Evolutionary conservation across 768 basidiomycete genomes (phyloP).

Genomic region (Gelatoporia subvermispora): DNA sequence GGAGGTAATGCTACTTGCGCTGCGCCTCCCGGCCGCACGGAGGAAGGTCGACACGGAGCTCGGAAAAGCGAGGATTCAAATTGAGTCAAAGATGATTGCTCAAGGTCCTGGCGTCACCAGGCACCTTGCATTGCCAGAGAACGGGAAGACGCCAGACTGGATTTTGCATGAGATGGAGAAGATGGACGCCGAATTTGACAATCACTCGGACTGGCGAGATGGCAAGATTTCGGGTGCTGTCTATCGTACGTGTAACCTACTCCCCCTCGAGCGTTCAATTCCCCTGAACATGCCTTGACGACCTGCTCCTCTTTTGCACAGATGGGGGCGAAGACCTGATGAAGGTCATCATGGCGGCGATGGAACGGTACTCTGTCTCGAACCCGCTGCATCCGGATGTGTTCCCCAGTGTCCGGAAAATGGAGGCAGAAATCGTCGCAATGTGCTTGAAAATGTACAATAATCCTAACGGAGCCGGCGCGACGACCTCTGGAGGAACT

Average conservation of each 20-base stretch:
- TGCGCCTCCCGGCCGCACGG: slow-evolving; percentile 58
- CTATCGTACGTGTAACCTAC: slow-evolving; percentile 54
- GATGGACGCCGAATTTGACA: slow-evolving; percentile 61
- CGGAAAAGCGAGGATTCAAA: slow-evolving; percentile 55
- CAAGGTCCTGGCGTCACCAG: slow-evolving; percentile 57
- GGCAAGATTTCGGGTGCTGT: slow-evolving; percentile 84
- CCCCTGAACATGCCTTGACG: neutral
- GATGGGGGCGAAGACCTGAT: slow-evolving; percentile 83
- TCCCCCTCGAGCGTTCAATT: neutral
- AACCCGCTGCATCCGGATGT: slow-evolving; percentile 93
- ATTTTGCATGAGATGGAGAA: slow-evolving; percentile 73
- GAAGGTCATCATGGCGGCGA: slow-evolving; percentile 74
- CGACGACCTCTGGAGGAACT: slow-evolving; percentile 93
- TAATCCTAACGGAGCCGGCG: slow-evolving; percentile 80
- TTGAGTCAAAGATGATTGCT: slow-evolving; percentile 66
- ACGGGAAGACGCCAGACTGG: slow-evolving; percentile 67
- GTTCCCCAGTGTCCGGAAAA: slow-evolving; percentile 89
- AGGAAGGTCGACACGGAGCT: slow-evolving; percentile 61
- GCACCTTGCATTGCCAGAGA: slow-evolving; percentile 59
- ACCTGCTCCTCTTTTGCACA: slow-evolving; percentile 21
- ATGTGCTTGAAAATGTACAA: slow-evolving; percentile 86
- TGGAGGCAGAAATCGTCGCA: slow-evolving; percentile 93
- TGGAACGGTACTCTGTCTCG: slow-evolving; percentile 76
- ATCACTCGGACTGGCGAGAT: slow-evolving; percentile 49
- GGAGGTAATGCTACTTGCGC: slow-evolving; percentile 50